These are phyloP conservation scores for Euphorbia peplus DNA, from an alignment of 345 rosid species.

Conservation along the genomic window DNA sequence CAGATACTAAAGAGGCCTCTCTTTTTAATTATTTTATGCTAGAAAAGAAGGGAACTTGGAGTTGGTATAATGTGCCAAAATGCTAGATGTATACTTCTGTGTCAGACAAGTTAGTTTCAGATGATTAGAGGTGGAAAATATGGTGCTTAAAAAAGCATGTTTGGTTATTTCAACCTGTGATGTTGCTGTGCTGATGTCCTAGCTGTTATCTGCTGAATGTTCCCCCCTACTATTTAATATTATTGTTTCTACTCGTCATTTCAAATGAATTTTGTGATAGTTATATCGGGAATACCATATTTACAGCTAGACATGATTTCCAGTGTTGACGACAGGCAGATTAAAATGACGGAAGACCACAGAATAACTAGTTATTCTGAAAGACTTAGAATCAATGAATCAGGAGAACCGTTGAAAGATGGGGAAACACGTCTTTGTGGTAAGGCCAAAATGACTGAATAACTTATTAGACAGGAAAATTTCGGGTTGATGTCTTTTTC, in stretches of 20 bases:
- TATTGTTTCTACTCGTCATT: constrained; percentile 1
- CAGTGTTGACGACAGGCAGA: constrained; percentile 71
- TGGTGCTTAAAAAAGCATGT: neutral
- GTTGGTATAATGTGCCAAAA: neutral
- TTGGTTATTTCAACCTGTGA: neutral
- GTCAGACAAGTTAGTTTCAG: neutral
- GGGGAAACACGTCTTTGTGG: constrained; percentile 79
- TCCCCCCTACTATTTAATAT: neutral
- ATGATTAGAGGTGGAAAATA: neutral
- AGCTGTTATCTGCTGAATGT: neutral
- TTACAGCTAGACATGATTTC: constrained; percentile 25
- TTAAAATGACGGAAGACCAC: constrained; percentile 93
- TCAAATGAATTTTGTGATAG: neutral
- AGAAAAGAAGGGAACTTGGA: too few species aligned
- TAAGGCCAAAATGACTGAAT: constrained; percentile 20
- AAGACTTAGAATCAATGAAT: constrained; percentile 56
- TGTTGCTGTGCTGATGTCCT: constrained; percentile 1
- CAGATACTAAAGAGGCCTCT: neutral
- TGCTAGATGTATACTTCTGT: neutral
- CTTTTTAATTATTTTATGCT: neutral
- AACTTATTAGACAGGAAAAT: neutral
- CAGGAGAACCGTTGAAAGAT: constrained; percentile 72
- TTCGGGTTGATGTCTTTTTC: neutral
- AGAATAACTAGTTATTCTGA: constrained; percentile 67
- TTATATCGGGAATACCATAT: constrained; percentile 9